Percentiles rank a stretch among this genome's conserved stretches.
phyloP scores from a whole-genome alignment of 2,329 filamentous ascomycete species.

The Exutisphaerella laricina region DNA sequence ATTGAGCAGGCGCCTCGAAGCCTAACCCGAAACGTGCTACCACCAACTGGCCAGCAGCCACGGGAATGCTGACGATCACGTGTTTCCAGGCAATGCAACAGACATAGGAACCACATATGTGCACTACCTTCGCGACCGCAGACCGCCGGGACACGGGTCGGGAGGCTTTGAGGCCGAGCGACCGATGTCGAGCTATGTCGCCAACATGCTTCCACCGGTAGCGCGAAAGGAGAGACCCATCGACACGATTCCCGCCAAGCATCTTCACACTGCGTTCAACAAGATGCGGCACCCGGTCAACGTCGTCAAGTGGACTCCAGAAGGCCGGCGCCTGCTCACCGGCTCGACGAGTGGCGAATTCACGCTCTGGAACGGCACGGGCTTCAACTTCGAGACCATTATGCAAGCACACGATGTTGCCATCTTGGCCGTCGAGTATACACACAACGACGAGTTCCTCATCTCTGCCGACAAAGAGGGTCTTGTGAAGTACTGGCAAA shows the following conservation, averaged over 20 bases:
- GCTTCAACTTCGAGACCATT: constrained; percentile 99
- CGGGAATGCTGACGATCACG: constrained; percentile 14
- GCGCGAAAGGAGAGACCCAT: constrained; percentile 68
- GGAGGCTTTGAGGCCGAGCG: constrained; percentile 72
- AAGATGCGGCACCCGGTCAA: constrained; percentile 98
- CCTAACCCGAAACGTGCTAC: too few relatives aligned
- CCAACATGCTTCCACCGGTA: constrained; percentile 84
- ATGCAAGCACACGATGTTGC: constrained; percentile 95
- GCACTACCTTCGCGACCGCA: constrained; percentile 83
- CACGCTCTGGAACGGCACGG: constrained; percentile 96
- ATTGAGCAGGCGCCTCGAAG: too few relatives aligned
- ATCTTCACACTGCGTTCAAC: constrained; percentile 95
- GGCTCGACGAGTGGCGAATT: constrained; percentile 97
- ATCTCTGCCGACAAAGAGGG: constrained; percentile 94
- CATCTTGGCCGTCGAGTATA: constrained; percentile 78
- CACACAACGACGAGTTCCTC: constrained; percentile 94
- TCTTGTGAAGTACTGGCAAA: constrained; percentile 96
- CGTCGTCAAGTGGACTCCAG: constrained; percentile 94
- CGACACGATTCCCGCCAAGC: constrained; percentile 87
- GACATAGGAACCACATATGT: constrained; percentile 34
- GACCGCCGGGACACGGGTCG: constrained; percentile 66
- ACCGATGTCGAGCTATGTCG: constrained; percentile 81
- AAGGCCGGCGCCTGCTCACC: constrained; percentile 84
- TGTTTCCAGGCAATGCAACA: constrained; percentile 29
- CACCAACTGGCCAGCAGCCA: not conserved